A percentile compares a stretch with the other conserved stretches of the same genome.
Evolutionary conservation across 169 alveolate genomes (phyloP).

Genomic region (Plasmodium inui): DNA sequence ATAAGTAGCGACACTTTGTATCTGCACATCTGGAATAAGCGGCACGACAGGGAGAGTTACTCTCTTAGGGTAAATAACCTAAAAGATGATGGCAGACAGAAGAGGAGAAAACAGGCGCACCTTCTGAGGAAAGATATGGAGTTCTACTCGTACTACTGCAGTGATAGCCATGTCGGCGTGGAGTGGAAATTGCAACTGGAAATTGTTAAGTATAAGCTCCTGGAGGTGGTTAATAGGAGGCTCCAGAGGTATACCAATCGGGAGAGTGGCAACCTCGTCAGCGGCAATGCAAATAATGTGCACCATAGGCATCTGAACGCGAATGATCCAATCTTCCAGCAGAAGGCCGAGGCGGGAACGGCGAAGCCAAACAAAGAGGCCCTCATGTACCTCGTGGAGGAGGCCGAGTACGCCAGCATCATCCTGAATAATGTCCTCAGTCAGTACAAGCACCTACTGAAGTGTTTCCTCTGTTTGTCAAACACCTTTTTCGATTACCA

Average conservation of each 20-base stretch:
- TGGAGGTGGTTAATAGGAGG: conserved; percentile 13
- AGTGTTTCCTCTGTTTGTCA: conserved; percentile 20
- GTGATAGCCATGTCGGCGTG: background rate
- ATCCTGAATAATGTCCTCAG: conserved; percentile 3
- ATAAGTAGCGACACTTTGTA: conserved; percentile 33
- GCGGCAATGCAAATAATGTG: background rate
- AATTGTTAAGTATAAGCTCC: conserved; percentile 21
- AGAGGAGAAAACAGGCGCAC: background rate
- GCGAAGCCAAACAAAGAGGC: conserved; percentile 48
- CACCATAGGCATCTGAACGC: background rate
- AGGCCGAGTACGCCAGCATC: conserved; percentile 7
- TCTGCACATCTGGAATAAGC: conserved; percentile 49
- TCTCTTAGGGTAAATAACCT: background rate
- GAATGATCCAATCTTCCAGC: background rate
- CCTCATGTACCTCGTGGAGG: conserved; percentile 37
- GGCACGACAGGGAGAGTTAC: conserved; percentile 20
- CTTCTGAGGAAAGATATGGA: background rate
- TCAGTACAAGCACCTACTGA: conserved; percentile 28
- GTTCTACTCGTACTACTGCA: conserved; percentile 12
- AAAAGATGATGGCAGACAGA: background rate
- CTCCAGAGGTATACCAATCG: conserved; percentile 17
- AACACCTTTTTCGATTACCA: conserved; percentile 48
- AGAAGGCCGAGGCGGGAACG: background rate
- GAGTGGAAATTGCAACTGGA: conserved; percentile 54
- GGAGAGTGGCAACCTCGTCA: background rate